Base-by-base conservation (phyloP, 2,329 filamentous ascomycete genomes). In the Aspergillus novoparasiticus region DNA sequence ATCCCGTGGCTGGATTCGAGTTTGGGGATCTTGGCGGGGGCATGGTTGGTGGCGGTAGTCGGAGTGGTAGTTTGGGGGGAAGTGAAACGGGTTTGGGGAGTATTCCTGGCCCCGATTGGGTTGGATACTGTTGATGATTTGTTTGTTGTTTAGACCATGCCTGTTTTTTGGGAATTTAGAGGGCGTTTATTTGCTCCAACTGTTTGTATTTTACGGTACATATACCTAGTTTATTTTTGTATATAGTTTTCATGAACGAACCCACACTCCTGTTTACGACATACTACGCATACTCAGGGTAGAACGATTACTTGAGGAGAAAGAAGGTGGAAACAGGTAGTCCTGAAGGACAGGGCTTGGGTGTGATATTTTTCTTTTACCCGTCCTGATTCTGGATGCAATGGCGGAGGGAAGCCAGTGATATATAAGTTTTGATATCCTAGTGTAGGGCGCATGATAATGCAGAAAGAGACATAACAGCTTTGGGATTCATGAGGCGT, bases 401-500 rank as follows among this genome's bases (percentile, higher is more conserved):
- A 30, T 26, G 23, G 23, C n/a, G 12, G 45, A 41, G 16, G 9
- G 19, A 48, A 48, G 48, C 26, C 9, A 6, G 23, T 0, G 21
- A 26, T 12, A 23, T 26, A 21, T 14, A 30, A 34, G 48, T 8
- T 32, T 41, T 51, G 16, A 34, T 32, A 32, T 34, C 48, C 48
- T 51, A 14, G 30, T 32, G 19, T 32, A 34, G 14, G 28, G 10
- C 19, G 10, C 6, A 41, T 26, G 23, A 50, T 28, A 34, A 58
- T 57, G 50, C 34, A 57, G 21, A 68, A 34, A 51, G 48, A 61
- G 55, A 59, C 61, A 59, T 66, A 68, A 63, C 67, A 70, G 69
- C 68, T 69, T 71, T 72, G 72, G 64, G 61, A 72, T 75, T 76
- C 74, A 75, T 76, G 74, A 76, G 71, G 72, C 74, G 72, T 76